Conservation (phyloP, 2,329 filamentous ascomycete genomes). For the Dichotomopilus funicola region DNA sequence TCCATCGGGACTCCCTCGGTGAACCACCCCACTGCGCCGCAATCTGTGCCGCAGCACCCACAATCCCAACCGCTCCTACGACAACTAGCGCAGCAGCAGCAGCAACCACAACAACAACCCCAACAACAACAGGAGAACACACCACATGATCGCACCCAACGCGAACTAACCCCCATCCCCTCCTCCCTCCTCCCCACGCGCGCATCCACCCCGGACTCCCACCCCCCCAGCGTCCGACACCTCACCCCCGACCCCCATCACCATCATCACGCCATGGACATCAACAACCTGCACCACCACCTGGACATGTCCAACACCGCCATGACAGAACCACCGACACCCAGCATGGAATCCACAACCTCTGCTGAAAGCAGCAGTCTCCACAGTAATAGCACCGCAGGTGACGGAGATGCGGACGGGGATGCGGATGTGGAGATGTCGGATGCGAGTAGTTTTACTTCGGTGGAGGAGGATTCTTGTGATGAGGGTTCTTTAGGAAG, state of each 20-base stretch:
- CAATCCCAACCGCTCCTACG: neutral
- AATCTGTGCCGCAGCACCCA: neutral
- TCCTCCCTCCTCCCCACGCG: slow-evolving; percentile 5
- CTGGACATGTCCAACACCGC: neutral
- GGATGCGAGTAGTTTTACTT: slow-evolving; percentile 37
- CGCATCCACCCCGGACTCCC: slow-evolving; percentile 11
- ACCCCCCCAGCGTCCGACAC: neutral
- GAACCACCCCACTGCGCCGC: neutral
- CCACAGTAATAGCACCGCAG: slow-evolving; percentile 11
- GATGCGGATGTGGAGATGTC: slow-evolving; percentile 43
- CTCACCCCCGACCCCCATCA: neutral
- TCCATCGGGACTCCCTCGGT: neutral
- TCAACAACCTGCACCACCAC: neutral
- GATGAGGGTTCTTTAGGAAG: neutral
- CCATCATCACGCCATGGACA: slow-evolving; percentile 4
- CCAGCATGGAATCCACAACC: slow-evolving; percentile 34
- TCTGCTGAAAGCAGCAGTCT: slow-evolving; percentile 8
- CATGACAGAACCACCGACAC: slow-evolving; percentile 32
- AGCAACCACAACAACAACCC: neutral
- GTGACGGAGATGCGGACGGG: slow-evolving; percentile 15
- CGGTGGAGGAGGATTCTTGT: slow-evolving; percentile 20
- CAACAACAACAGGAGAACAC: neutral
- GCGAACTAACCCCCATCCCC: slow-evolving; percentile 13
- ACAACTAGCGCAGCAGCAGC: neutral
- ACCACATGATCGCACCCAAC: neutral